phyloP scores from a whole-genome alignment of 78 protist species.

The Emiliania huxleyi region DNA sequence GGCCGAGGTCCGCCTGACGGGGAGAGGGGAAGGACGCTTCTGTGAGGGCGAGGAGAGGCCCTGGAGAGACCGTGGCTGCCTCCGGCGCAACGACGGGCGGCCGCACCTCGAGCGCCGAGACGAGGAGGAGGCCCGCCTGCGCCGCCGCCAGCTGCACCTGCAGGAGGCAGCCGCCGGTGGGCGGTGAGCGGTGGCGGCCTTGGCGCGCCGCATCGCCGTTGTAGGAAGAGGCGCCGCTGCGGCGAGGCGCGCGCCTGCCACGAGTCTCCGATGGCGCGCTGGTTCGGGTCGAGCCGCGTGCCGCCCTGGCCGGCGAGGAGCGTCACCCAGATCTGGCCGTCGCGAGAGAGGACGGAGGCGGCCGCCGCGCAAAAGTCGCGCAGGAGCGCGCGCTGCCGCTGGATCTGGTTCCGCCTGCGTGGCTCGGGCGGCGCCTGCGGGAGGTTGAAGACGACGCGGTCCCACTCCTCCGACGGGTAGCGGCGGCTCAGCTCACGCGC shows the following conservation, averaged over 20 bases:
- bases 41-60: no score
- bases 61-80: no score
- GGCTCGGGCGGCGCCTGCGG: background rate
- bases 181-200: no score
- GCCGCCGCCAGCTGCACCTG: background rate
- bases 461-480: background rate
- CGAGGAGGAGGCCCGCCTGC: background rate
- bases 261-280: background rate
- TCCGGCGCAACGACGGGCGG: background rate
- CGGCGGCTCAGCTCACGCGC: background rate
- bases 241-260: no score
- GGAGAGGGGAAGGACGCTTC: no score
- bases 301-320: slow-evolving; percentile 3
- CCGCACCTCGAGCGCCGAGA: background rate
- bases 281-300: background rate
- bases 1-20: background rate
- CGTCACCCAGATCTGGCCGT: background rate
- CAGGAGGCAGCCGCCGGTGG: no score
- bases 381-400: slow-evolving; percentile 3
- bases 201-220: no score
- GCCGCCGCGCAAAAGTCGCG: background rate
- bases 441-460: background rate
- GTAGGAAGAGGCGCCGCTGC: no score
- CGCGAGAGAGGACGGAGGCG: background rate
- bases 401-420: background rate